A percentile compares a stretch with the other conserved stretches of the same genome.
phyloP scores from a whole-genome alignment of 345 rosid species.

The Ceriops tagal region DNA sequence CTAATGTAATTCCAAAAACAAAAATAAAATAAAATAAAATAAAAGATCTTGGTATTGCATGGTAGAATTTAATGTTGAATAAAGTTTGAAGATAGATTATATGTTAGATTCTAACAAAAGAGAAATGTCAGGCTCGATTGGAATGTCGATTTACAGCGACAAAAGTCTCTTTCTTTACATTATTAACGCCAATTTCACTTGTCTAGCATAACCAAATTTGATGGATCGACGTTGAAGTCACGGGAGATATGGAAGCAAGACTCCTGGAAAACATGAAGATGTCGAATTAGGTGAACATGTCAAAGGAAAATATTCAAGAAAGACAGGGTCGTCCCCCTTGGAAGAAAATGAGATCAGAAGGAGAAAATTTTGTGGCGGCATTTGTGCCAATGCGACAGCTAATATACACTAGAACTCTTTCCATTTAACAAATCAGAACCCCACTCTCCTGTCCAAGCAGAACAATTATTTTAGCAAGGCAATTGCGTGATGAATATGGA shows the following conservation, averaged over 20 bases:
- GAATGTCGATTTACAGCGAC: too few species aligned
- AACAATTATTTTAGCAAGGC: not conserved
- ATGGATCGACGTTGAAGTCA: slow-evolving; percentile 18
- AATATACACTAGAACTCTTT: slow-evolving; percentile 10
- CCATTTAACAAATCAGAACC: slow-evolving; percentile 20
- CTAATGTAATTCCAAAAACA: too few species aligned
- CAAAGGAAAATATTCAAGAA: slow-evolving; percentile 19
- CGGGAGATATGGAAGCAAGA: slow-evolving; percentile 7
- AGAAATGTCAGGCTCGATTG: too few species aligned
- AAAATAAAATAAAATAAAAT: too few species aligned
- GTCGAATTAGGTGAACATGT: slow-evolving; percentile 13
- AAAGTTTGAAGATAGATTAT: too few species aligned
- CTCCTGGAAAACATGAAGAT: not conserved
- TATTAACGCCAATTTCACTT: not conserved
- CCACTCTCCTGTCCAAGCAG: not conserved
- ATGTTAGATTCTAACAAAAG: too few species aligned
- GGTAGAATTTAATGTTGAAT: too few species aligned
- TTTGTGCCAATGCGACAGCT: slow-evolving; percentile 22
- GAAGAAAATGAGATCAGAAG: slow-evolving; percentile 13
- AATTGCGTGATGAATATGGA: not conserved
- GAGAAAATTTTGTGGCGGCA: slow-evolving; percentile 19
- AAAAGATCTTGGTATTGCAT: too few species aligned
- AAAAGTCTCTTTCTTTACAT: too few species aligned
- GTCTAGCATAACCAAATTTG: not conserved
- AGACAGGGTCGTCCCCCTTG: slow-evolving; percentile 26